These are phyloP conservation scores for Akanthomyces dipterigenus DNA, from an alignment of 2,329 filamentous ascomycete genomes.

Conservation along the genomic window DNA sequence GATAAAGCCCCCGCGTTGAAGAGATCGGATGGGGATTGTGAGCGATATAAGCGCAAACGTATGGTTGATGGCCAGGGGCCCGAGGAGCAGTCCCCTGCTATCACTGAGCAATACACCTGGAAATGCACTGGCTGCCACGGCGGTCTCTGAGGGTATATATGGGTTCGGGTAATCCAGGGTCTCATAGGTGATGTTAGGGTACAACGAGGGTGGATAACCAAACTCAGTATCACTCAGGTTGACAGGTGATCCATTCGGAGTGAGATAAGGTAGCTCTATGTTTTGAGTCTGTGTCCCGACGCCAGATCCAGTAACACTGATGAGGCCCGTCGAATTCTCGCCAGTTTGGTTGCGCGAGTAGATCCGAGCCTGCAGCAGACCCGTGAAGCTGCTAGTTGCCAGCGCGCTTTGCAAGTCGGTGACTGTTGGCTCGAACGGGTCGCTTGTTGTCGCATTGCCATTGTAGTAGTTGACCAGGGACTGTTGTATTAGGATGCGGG, in stretches of 20 bases:
- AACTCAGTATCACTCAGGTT: conserved; percentile 53
- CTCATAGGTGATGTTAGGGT: conserved; percentile 70
- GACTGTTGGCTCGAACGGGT: conserved; percentile 54
- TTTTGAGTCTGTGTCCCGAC: conserved; percentile 25
- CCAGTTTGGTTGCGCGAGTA: conserved; percentile 63
- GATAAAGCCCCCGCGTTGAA: conserved; percentile 52
- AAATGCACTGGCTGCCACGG: conserved; percentile 42
- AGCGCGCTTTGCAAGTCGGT: conserved; percentile 69
- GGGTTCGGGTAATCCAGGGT: conserved; percentile 35
- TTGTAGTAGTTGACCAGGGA: conserved; percentile 45
- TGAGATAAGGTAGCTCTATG: conserved; percentile 56
- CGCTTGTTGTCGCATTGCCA: conserved; percentile 43
- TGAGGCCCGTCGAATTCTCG: conserved; percentile 41
- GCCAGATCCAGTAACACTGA: conserved; percentile 55
- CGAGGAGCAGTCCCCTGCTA: conserved; percentile 60
- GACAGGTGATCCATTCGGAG: conserved; percentile 50
- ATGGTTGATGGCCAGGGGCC: conserved; percentile 66
- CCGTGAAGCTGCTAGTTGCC: conserved; percentile 47
- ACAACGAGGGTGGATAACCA: conserved; percentile 68
- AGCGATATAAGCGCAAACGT: conserved; percentile 72
- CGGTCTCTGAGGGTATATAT: conserved; percentile 33
- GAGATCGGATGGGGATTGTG: conserved; percentile 71
- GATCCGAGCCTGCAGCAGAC: conserved; percentile 64
- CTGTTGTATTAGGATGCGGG: conserved; percentile 53
- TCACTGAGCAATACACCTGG: conserved; percentile 42